A percentile compares a stretch with the other conserved stretches of the same genome.
Conservation (phyloP, 2,329 filamentous ascomycete genomes). For the Fusarium solani-melongenae region DNA sequence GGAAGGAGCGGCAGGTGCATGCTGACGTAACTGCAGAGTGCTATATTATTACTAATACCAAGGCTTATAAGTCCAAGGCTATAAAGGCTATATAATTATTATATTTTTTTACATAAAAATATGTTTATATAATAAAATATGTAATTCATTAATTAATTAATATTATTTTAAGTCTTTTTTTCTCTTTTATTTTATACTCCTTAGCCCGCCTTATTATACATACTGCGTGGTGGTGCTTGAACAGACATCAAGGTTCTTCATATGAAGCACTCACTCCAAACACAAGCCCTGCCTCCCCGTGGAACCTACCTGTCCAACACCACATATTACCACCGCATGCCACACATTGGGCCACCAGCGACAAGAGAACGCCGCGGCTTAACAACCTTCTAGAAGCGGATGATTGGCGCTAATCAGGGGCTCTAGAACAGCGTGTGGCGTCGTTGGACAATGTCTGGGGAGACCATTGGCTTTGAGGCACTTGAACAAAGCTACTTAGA, state of each 20-base stretch:
- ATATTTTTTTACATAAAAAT: background rate
- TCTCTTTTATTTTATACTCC: background rate
- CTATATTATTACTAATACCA: background rate
- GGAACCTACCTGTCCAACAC: background rate
- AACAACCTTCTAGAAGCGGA: background rate
- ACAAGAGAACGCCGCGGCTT: background rate
- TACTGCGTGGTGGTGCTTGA: background rate
- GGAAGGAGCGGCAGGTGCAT: background rate
- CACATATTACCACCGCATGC: background rate
- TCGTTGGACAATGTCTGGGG: background rate
- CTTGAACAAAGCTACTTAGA: background rate
- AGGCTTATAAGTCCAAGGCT: background rate
- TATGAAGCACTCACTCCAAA: background rate
- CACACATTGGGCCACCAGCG: background rate
- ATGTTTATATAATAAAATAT: background rate
- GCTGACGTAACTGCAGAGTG: background rate
- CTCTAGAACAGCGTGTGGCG: background rate
- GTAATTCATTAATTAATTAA: background rate
- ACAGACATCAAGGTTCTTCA: background rate
- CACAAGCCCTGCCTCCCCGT: background rate
- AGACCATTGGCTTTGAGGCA: background rate
- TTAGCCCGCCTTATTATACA: background rate
- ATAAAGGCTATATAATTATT: background rate
- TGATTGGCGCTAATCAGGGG: background rate
- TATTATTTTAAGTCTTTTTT: background rate